Base-by-base conservation (phyloP, 495 filamentous ascomycete genomes). In the Aspergillus haitiensis region DNA sequence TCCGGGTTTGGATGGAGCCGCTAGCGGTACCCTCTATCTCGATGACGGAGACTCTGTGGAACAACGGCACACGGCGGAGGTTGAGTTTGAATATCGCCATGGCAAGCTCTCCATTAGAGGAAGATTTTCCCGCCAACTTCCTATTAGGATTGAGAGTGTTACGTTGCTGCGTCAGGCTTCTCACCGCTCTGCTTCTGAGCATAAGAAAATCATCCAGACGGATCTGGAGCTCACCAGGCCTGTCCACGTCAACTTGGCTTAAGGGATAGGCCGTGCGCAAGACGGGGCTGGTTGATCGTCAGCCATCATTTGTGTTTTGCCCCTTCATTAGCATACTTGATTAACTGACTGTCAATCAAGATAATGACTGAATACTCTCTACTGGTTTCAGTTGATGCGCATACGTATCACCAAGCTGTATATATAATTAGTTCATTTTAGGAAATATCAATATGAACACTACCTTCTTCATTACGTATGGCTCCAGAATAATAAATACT, bases 21-120 rank as follows among this genome's bases (percentile, higher is more conserved):
- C 83, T 3, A 68, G 62, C 6, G 84, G 84, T 0, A 74, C 64
- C 36, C 70, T 89, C 59, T 89, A 87, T 62, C 68, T 88, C 1
- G 86, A 89, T 57, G 83, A 87, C 54, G 81, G 86, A 40, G 78
- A 83, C 60, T 84, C 81, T 18, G 32, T 88, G 54, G 60, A 78
- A 47, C 86, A 83, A 66, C 48, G 65, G 0, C 63, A 55, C 5
- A 83, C 75, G 3, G 80, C 79, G 7, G 64, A 77, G 13, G 73
- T 89, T 13, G 61, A 70, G 34, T 86, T 90, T 69, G 57, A 73
- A 16, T 90, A 84, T 61, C 66, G 68, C 13, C 55, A 75, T 12
- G 82, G 81, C 21, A 68, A 71, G 33, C 72, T 90, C 16, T 72
- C 50, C 0, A 73, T 84, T 54, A 72, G 71, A 40, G 86, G 86